Percentiles rank a stretch among this genome's conserved stretches.
These are phyloP conservation scores for Poronia punctata DNA, from an alignment of 495 filamentous ascomycete species.

Conservation along the genomic window DNA sequence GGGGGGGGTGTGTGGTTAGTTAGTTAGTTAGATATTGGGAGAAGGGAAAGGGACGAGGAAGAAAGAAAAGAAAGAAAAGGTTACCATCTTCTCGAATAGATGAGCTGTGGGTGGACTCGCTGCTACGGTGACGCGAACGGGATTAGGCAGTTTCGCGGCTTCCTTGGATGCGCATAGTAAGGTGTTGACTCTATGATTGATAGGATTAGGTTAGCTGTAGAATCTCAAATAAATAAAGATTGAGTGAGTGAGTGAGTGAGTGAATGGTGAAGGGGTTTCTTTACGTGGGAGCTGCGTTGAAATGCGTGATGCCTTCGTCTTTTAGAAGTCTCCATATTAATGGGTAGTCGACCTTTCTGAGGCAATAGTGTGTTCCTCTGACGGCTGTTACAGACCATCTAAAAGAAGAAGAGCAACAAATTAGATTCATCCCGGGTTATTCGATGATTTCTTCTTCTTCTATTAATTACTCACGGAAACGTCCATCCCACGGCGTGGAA, in stretches of 20 bases:
- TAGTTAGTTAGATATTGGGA: not conserved
- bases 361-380: slow-evolving; percentile 87
- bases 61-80: not conserved
- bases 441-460: not conserved
- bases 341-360: slow-evolving; percentile 90
- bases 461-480: slow-evolving; percentile 47
- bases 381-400: slow-evolving; percentile 84
- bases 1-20: too few species aligned
- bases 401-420: slow-evolving; percentile 24
- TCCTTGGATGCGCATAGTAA: slow-evolving; percentile 71
- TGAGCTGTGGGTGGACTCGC: slow-evolving; percentile 82
- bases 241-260: too few species aligned
- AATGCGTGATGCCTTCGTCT: slow-evolving; percentile 81
- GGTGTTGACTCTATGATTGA: slow-evolving; percentile 93
- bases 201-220: too few species aligned
- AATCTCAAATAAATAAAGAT: too few species aligned
- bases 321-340: slow-evolving; percentile 85
- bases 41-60: not conserved
- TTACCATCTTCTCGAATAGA: slow-evolving; percentile 89
- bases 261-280: too few species aligned
- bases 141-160: slow-evolving; percentile 59
- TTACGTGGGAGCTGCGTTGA: slow-evolving; percentile 94
- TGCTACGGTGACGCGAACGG: slow-evolving; percentile 85
- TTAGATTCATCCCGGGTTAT: too few species aligned
- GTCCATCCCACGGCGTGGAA: slow-evolving; percentile 95